A percentile compares a stretch with the other conserved stretches of the same genome.
These are phyloP conservation scores for Angomonas ambiguus DNA, from an alignment of 208 protist genomes.

Conservation along the genomic window DNA sequence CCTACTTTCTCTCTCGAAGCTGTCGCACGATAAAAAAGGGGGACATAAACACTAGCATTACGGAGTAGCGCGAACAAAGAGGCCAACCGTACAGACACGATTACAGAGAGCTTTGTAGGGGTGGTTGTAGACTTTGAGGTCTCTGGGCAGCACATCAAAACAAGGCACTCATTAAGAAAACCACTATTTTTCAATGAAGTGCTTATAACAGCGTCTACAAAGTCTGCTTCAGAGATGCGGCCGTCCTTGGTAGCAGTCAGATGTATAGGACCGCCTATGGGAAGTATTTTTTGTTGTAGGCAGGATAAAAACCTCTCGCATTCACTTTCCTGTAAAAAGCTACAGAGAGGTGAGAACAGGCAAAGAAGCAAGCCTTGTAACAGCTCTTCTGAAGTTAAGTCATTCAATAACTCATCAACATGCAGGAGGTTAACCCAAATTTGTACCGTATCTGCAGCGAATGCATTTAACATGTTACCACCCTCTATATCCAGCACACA, in stretches of 20 bases:
- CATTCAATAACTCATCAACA: neutral
- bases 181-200: neutral
- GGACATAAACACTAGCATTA: neutral
- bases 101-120: neutral
- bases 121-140: neutral
- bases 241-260: neutral
- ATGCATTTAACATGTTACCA: neutral
- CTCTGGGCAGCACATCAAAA: neutral
- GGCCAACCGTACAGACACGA: neutral
- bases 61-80: neutral
- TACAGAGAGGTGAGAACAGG: neutral
- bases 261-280: neutral
- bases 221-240: neutral
- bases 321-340: neutral
- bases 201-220: neutral
- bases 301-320: neutral
- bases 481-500: constrained; percentile 14
- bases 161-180: neutral
- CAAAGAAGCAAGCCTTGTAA: neutral
- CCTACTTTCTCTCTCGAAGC: neutral
- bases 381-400: neutral
- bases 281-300: neutral
- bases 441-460: neutral
- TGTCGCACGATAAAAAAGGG: neutral
- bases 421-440: neutral